A percentile compares a stretch with the other conserved stretches of the same genome.
Evolutionary conservation across 257 asterid genomes (phyloP).

Genomic region (Nicotiana noctiflora): DNA sequence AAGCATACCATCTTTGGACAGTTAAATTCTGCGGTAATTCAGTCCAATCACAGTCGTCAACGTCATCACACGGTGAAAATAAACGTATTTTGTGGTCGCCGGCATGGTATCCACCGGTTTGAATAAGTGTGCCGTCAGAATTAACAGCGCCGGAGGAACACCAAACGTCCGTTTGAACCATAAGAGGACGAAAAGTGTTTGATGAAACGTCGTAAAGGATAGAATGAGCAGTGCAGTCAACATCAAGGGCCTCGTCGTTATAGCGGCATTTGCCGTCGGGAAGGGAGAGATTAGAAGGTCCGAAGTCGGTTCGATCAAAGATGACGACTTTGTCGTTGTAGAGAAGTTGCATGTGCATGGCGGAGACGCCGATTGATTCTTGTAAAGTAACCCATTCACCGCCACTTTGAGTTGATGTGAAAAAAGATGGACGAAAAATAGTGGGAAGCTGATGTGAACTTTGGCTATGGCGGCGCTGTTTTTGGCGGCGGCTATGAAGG

Average conservation of each 20-base stretch:
- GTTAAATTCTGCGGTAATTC: slow-evolving; percentile 39
- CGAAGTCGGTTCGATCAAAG: slow-evolving; percentile 58
- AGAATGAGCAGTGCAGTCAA: slow-evolving; percentile 58
- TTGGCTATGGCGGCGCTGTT: not conserved
- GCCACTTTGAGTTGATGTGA: slow-evolving; percentile 12
- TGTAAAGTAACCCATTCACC: slow-evolving; percentile 43
- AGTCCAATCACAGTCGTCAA: slow-evolving; percentile 37
- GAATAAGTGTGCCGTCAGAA: slow-evolving; percentile 39
- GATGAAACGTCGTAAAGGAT: slow-evolving; percentile 37
- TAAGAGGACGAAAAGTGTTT: slow-evolving; percentile 45
- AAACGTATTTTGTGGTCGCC: slow-evolving; percentile 41
- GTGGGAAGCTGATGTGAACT: not conserved
- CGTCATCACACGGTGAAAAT: slow-evolving; percentile 24
- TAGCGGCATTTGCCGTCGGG: slow-evolving; percentile 37
- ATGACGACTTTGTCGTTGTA: slow-evolving; percentile 49
- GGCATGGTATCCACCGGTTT: slow-evolving; percentile 43
- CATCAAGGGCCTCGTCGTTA: slow-evolving; percentile 7
- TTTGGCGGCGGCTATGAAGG: not conserved
- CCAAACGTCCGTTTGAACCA: slow-evolving; percentile 48
- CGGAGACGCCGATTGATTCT: slow-evolving; percentile 39
- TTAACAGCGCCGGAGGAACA: slow-evolving; percentile 51
- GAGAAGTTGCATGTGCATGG: slow-evolving; percentile 78
- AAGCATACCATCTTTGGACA: slow-evolving; percentile 63
- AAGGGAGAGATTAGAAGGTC: slow-evolving; percentile 48
- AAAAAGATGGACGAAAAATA: not conserved